Evolutionary conservation across 2,329 filamentous ascomycete species (phyloP).

Genomic region (Colletotrichum karsti): DNA sequence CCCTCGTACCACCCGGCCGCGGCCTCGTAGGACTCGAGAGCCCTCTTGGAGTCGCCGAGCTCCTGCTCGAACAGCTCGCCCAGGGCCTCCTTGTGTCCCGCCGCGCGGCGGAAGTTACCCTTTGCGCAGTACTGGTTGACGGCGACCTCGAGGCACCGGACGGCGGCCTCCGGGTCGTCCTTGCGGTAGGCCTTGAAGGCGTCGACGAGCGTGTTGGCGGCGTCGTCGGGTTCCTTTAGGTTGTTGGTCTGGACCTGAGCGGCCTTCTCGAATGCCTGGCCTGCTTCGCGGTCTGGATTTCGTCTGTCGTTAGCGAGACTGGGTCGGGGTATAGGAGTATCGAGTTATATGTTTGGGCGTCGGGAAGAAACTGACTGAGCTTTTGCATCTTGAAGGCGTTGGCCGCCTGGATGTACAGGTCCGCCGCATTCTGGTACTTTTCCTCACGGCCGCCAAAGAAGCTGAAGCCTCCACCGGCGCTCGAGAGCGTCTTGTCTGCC

Average conservation of each 20-base stretch:
- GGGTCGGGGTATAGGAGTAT: background rate
- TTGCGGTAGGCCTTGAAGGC: slow-evolving; percentile 96
- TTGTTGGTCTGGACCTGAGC: slow-evolving; percentile 82
- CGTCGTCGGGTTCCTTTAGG: slow-evolving; percentile 91
- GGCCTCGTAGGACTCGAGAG: slow-evolving; percentile 84
- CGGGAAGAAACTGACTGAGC: slow-evolving; percentile 65
- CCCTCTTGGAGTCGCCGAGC: slow-evolving; percentile 78
- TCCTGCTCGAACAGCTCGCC: slow-evolving; percentile 88
- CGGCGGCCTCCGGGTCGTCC: slow-evolving; percentile 83
- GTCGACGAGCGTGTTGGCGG: slow-evolving; percentile 86
- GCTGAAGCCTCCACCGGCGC: slow-evolving; percentile 83
- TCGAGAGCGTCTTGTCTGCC: slow-evolving; percentile 85
- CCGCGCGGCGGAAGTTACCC: slow-evolving; percentile 91
- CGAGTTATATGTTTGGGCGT: too few relatives aligned
- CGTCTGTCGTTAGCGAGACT: background rate
- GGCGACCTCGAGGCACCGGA: slow-evolving; percentile 79
- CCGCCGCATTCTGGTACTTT: slow-evolving; percentile 89
- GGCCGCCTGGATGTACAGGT: slow-evolving; percentile 86
- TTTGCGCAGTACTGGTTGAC: slow-evolving; percentile 88
- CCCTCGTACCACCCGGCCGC: slow-evolving; percentile 91
- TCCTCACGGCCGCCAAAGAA: slow-evolving; percentile 89
- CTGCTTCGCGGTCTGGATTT: slow-evolving; percentile 79
- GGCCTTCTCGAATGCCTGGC: slow-evolving; percentile 85
- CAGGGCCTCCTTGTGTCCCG: slow-evolving; percentile 88
- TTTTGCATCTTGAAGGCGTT: slow-evolving; percentile 93